Conservation (phyloP, 768 basidiomycete genomes). For the Suillus subaureus region DNA sequence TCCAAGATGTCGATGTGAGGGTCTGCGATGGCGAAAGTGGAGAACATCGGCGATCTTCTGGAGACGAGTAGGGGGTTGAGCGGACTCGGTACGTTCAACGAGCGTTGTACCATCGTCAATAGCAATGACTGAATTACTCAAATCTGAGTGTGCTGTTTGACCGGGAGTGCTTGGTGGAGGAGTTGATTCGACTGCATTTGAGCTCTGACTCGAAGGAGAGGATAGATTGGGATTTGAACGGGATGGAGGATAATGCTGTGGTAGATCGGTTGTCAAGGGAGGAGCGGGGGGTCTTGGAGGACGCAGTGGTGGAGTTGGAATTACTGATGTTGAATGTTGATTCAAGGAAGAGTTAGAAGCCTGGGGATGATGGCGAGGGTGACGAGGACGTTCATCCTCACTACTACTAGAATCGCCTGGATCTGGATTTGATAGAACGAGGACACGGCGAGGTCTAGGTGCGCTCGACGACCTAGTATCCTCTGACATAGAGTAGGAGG, state of each 20-base stretch:
- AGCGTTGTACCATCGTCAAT: slow-evolving; percentile 38
- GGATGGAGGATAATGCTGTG: slow-evolving; percentile 37
- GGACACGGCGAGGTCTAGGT: slow-evolving; percentile 41
- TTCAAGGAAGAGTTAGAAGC: slow-evolving; percentile 28
- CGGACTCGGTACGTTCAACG: slow-evolving; percentile 31
- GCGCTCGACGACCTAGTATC: slow-evolving; percentile 44
- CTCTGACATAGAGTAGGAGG: slow-evolving; percentile 57
- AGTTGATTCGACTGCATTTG: slow-evolving; percentile 63
- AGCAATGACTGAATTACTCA: slow-evolving; percentile 41
- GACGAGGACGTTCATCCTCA: slow-evolving; percentile 35
- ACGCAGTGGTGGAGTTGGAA: slow-evolving; percentile 23
- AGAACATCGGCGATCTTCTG: slow-evolving; percentile 35
- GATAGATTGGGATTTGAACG: slow-evolving; percentile 59
- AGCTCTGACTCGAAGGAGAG: slow-evolving; percentile 70
- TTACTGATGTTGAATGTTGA: slow-evolving; percentile 28
- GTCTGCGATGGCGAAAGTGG: slow-evolving; percentile 27
- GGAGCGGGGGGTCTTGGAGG: slow-evolving; percentile 27
- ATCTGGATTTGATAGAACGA: slow-evolving; percentile 65
- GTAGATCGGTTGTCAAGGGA: slow-evolving; percentile 42
- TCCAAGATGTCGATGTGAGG: slow-evolving; percentile 26
- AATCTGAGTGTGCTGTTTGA: slow-evolving; percentile 44
- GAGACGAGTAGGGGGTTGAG: slow-evolving; percentile 29
- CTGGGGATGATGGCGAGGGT: slow-evolving; percentile 20
- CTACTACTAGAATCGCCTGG: slow-evolving; percentile 47
- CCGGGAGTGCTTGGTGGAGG: slow-evolving; percentile 72